Base-by-base conservation (phyloP, 345 rosid species). In the Eucalyptus sp. region DNA sequence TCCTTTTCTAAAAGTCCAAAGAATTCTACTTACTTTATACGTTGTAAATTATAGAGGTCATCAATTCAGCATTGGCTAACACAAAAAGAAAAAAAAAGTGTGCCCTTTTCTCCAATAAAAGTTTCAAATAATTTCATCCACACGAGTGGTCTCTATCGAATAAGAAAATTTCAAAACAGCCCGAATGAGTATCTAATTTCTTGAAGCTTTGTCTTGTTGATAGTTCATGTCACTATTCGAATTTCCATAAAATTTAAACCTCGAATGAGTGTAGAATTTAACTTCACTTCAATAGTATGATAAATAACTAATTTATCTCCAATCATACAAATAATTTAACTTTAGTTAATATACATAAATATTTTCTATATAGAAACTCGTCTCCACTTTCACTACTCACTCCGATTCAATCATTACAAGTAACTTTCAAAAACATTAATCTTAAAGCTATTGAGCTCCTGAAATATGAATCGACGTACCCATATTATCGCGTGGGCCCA, bases 341-440 rank as follows among this genome's bases (percentile, higher is more conserved):
- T 24, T 56, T 56, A 24, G 62, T 10, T 56, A 56, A 56, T 24
- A 4, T 22, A 10, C 62, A 56, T 2, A 8, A 56, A 22, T 9
- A 22, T 0, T 10, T 9, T 56, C 6, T 24, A 56, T 56, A 56
- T 0, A 1, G 2, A 56, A 56, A 56, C 29, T 56, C 29, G 3
- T 56, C 2, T 56, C 5, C 29, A 56, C 62, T 56, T 56, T 56
- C 27, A 24, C 62, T 56, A 20, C 62, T 20, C 62, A 56, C 62
- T 56, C 11, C 4, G 29, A 1, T 56, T 24, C 29, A 56, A 56
- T 56, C 62, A 4, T 56, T 56, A 22, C 29, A 24, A 56, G 29
- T 56, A 56, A 22, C 1, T 56, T 56, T 24, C 12, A 4, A 24
- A 56, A 56, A 56, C 27, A 4, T 56, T 1, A 56, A 24, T 56